A percentile compares a stretch with the other conserved stretches of the same genome.
Evolutionary conservation across 805 yeast species (phyloP).

Genomic region (Yamadazyma paraphyllophila): DNA sequence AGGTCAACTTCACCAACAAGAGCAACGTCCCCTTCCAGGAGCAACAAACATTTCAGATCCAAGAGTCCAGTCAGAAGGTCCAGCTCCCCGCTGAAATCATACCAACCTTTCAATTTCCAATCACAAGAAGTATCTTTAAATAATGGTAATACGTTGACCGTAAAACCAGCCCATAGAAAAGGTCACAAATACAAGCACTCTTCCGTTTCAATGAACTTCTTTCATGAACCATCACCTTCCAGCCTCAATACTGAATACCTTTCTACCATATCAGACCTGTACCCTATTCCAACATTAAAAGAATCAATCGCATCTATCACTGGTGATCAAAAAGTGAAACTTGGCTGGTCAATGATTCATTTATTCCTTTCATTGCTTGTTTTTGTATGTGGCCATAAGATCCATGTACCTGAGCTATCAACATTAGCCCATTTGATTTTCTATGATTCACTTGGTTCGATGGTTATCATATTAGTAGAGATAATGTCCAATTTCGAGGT

Average conservation of each 20-base stretch:
- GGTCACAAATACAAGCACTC: slow-evolving; percentile 97
- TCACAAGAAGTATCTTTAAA: slow-evolving; percentile 45
- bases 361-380: slow-evolving; percentile 51
- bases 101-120: slow-evolving; percentile 64
- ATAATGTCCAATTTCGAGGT: slow-evolving; percentile 88
- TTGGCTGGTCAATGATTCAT: slow-evolving; percentile 62
- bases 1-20: slow-evolving; percentile 30
- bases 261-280: slow-evolving; percentile 51
- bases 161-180: slow-evolving; percentile 70
- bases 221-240: slow-evolving; percentile 79
- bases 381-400: slow-evolving; percentile 58
- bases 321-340: slow-evolving; percentile 53
- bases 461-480: slow-evolving; percentile 67
- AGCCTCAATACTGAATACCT: slow-evolving; percentile 50
- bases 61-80: slow-evolving; percentile 29
- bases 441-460: slow-evolving; percentile 80
- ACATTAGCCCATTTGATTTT: slow-evolving; percentile 85
- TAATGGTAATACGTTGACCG: slow-evolving; percentile 25
- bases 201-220: slow-evolving; percentile 91
- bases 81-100: slow-evolving; percentile 22
- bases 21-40: slow-evolving; percentile 25
- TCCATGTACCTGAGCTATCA: slow-evolving; percentile 57
- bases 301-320: slow-evolving; percentile 66
- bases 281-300: slow-evolving; percentile 67
- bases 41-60: slow-evolving; percentile 26